phyloP scores from a whole-genome alignment of 2,329 filamentous ascomycete genomes.

The Rugonectria rugulosa region DNA sequence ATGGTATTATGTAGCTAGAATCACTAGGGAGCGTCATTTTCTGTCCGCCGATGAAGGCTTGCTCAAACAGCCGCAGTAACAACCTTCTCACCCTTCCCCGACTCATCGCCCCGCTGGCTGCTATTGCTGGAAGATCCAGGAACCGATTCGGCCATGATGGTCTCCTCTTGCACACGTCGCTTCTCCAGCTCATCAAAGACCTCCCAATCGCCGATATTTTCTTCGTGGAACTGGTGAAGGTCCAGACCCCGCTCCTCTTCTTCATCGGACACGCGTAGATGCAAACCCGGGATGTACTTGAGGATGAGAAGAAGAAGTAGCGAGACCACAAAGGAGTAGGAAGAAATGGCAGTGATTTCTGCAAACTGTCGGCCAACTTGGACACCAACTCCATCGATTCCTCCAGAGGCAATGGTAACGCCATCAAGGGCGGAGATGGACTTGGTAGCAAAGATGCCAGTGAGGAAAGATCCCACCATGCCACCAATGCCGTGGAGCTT shows the following conservation, averaged over 20 bases:
- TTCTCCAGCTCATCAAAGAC: conserved; percentile 18
- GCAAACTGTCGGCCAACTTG: conserved; percentile 23
- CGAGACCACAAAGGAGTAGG: conserved; percentile 21
- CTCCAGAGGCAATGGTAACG: conserved; percentile 39
- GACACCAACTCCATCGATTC: conserved; percentile 20
- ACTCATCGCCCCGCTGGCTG: conserved; percentile 11
- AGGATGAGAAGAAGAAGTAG: conserved; percentile 16
- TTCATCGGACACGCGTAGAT: conserved; percentile 22
- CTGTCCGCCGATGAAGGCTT: no score
- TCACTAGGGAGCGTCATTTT: no score
- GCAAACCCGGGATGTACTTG: conserved; percentile 24
- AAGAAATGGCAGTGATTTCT: conserved; percentile 24
- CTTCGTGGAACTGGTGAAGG: conserved; percentile 23
- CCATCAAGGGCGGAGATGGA: conserved; percentile 61
- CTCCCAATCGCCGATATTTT: conserved; percentile 25
- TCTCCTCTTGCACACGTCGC: neutral
- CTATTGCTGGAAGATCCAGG: conserved; percentile 12
- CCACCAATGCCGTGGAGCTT: conserved; percentile 66
- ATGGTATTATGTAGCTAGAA: no score
- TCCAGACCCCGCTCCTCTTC: conserved; percentile 24
- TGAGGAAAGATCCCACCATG: conserved; percentile 63
- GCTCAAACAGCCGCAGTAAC: neutral
- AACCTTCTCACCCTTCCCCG: conserved; percentile 8
- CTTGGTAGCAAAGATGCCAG: conserved; percentile 62
- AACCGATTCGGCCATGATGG: conserved; percentile 3